Percentiles rank a stretch among this genome's conserved stretches.
These are phyloP conservation scores for Cnidoscolus chayamansa DNA, from an alignment of 441 rosid genomes.

Conservation along the genomic window DNA sequence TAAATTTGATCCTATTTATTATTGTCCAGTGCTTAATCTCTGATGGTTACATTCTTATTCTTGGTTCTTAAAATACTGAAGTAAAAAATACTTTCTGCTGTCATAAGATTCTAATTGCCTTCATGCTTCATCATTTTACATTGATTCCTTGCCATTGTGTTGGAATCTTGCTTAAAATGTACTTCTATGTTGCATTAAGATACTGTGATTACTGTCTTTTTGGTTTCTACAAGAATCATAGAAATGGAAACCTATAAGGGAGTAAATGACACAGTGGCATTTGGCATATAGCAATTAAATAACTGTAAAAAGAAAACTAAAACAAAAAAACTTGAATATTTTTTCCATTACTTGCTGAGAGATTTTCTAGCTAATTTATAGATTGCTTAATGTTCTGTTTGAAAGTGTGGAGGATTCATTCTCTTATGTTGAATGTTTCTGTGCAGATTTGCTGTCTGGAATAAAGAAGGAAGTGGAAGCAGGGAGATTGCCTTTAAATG, in stretches of 20 bases:
- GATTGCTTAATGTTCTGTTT: not conserved
- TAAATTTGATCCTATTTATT: not conserved
- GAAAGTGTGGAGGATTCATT: conserved; percentile 7
- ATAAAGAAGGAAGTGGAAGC: conserved; percentile 67
- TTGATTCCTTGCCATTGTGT: not conserved
- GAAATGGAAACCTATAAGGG: not conserved
- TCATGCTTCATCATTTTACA: not conserved
- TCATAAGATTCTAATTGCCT: not conserved
- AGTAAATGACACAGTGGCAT: not conserved
- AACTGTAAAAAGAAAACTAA: not conserved
- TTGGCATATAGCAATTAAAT: not conserved
- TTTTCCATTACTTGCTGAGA: not conserved
- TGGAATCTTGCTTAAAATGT: not conserved
- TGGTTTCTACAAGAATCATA: not conserved
- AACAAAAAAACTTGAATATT: not conserved
- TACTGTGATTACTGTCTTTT: not conserved
- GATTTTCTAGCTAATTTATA: not conserved
- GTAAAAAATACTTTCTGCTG: not conserved
- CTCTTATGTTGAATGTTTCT: conserved; percentile 27
- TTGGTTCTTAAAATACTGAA: not conserved
- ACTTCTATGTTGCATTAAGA: not conserved
- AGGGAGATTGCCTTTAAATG: conserved; percentile 68
- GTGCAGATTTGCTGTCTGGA: conserved; percentile 75
- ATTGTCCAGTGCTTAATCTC: not conserved
- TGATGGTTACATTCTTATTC: not conserved